These are phyloP conservation scores for Calonectria pseudoreteaudii DNA, from an alignment of 2,329 filamentous ascomycete species.

Conservation along the genomic window DNA sequence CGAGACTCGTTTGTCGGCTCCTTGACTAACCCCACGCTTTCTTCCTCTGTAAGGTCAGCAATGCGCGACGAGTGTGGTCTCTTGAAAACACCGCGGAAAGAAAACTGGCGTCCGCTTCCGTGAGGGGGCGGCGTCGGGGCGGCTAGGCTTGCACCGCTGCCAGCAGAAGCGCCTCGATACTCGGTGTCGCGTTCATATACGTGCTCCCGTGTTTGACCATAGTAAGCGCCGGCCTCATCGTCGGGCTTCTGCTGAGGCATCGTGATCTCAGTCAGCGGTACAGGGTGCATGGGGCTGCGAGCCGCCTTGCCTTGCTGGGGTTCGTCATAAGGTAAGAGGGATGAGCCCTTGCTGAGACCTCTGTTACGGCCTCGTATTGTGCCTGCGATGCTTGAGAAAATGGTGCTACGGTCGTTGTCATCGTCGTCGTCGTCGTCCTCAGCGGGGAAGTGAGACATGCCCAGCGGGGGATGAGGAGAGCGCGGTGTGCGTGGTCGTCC, in stretches of 20 bases:
- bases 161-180: constrained; percentile 61
- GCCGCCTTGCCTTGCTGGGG: constrained; percentile 54
- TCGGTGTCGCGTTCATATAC: constrained; percentile 61
- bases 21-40: constrained; percentile 84
- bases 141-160: constrained; percentile 55
- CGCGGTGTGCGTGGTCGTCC: constrained; percentile 38
- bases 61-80: constrained; percentile 49
- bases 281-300: constrained; percentile 70
- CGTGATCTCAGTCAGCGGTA: constrained; percentile 72
- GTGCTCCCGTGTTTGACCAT: constrained; percentile 54
- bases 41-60: constrained; percentile 77
- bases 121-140: constrained; percentile 73
- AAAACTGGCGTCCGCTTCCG: constrained; percentile 82
- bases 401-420: constrained; percentile 59
- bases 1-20: constrained; percentile 51
- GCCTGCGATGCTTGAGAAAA: constrained; percentile 68
- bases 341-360: constrained; percentile 48
- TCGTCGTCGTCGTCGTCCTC: constrained; percentile 69
- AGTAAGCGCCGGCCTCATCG: constrained; percentile 56
- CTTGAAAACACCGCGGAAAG: constrained; percentile 86
- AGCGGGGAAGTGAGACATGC: constrained; percentile 84
- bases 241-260: constrained; percentile 60
- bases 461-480: constrained; percentile 62
- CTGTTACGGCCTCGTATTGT: constrained; percentile 56
- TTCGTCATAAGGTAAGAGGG: constrained; percentile 49